Conservation (phyloP, 148 eudicot genomes). For the Rhododendron griersonianum region DNA sequence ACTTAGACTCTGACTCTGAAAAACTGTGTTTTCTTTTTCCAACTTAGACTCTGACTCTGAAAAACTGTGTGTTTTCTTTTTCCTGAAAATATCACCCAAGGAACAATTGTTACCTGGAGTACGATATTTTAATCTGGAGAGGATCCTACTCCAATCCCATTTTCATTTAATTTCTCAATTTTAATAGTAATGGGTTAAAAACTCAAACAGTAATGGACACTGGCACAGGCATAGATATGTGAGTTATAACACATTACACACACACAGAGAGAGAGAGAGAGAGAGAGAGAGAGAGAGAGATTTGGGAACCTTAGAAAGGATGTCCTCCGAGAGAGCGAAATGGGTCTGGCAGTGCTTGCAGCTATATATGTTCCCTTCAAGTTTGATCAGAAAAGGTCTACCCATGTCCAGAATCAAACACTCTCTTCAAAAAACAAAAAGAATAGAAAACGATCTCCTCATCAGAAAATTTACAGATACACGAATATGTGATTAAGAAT, state of each 20-base stretch:
- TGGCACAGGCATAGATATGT: neutral
- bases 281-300: slow-evolving; percentile 23
- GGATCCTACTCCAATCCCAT: neutral
- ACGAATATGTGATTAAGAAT: neutral
- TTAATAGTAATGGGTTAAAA: neutral
- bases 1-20: neutral
- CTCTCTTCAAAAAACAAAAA: neutral
- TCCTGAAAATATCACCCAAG: neutral
- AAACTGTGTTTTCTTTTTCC: neutral
- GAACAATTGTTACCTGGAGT: neutral
- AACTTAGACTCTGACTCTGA: neutral
- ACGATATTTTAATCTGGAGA: neutral
- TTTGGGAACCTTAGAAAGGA: slow-evolving; percentile 52
- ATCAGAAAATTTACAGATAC: neutral
- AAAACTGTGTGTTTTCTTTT: neutral
- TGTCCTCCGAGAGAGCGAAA: slow-evolving; percentile 47
- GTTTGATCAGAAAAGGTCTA: slow-evolving; percentile 48
- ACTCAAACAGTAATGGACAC: neutral
- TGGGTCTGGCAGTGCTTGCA: slow-evolving; percentile 71
- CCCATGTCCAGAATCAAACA: slow-evolving; percentile 36
- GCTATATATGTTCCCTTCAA: slow-evolving; percentile 57
- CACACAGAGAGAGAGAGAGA: neutral
- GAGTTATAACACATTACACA: neutral
- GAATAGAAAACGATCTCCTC: neutral
- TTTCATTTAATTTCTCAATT: neutral